These are phyloP conservation scores for Vaucheria bursata DNA, from an alignment of 352 stramenopile species.

Conservation along the genomic window DNA sequence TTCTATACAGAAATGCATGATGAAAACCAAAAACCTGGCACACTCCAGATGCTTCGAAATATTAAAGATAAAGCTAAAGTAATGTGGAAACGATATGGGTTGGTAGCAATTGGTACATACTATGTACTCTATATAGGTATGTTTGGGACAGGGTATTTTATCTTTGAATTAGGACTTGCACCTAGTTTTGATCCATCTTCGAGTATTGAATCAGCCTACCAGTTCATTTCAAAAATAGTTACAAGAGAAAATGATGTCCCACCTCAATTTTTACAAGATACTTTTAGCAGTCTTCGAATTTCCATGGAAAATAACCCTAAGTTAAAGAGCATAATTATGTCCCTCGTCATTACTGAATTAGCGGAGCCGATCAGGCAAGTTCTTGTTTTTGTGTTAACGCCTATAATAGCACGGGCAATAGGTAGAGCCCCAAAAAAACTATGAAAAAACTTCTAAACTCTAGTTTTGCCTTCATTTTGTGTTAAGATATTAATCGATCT, in stretches of 20 bases:
- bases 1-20: too few relatives aligned
- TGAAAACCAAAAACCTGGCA: too few relatives aligned
- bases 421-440: constrained; percentile 21
- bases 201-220: background rate
- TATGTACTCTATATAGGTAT: constrained; percentile 18
- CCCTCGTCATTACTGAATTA: constrained; percentile 28
- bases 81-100: constrained; percentile 38
- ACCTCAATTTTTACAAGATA: background rate
- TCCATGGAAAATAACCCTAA: constrained; percentile 20
- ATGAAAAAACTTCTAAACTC: too few relatives aligned
- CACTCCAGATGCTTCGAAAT: too few relatives aligned
- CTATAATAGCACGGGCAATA: constrained; percentile 20
- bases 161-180: constrained; percentile 12
- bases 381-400: constrained; percentile 20
- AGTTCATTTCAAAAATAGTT: background rate
- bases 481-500: too few relatives aligned
- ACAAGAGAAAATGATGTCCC: background rate
- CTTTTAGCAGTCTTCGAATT: background rate
- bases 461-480: too few relatives aligned
- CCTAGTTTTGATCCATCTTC: constrained; percentile 13
- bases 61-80: constrained; percentile 19
- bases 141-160: constrained; percentile 18
- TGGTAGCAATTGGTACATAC: constrained; percentile 40
- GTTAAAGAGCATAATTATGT: constrained; percentile 4
- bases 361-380: constrained; percentile 18